Percentiles rank a stretch among this genome's conserved stretches.
phyloP scores from a whole-genome alignment of 192 early-diverging fungal genomes.

The Coemansia sp. region DNA sequence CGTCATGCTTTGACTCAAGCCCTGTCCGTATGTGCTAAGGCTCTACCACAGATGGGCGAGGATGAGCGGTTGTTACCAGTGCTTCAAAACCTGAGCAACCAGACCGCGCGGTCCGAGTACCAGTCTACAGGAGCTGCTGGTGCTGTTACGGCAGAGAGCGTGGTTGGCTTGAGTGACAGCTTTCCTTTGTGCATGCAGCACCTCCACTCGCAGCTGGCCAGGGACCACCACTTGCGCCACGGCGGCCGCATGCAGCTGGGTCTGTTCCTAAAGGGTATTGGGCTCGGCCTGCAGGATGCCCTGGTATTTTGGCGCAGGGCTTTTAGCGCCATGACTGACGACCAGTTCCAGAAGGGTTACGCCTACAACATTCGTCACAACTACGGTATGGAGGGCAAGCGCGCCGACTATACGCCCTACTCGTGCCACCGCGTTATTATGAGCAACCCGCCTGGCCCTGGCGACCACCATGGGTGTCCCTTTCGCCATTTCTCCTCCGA shows the following conservation, averaged over 20 bases:
- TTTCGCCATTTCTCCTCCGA: conserved; percentile 78
- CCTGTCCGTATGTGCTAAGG: conserved; percentile 67
- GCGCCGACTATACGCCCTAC: conserved; percentile 74
- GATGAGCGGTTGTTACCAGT: conserved; percentile 89
- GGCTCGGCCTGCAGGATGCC: conserved; percentile 84
- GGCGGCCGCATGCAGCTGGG: conserved; percentile 86
- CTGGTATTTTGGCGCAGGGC: conserved; percentile 88
- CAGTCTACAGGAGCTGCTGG: conserved; percentile 53
- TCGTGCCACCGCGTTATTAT: conserved; percentile 88
- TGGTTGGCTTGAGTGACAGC: conserved; percentile 64
- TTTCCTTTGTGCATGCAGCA: conserved; percentile 94
- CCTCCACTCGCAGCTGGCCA: conserved; percentile 67
- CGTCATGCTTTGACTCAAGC: conserved; percentile 55
- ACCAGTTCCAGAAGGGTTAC: conserved; percentile 90
- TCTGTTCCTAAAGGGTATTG: conserved; percentile 94
- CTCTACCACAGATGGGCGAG: conserved; percentile 84
- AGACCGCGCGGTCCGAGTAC: conserved; percentile 74
- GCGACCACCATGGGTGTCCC: conserved; percentile 94
- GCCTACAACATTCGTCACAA: conserved; percentile 95
- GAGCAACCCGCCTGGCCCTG: conserved; percentile 69
- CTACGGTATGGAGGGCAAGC: conserved; percentile 92
- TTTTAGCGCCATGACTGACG: conserved; percentile 77
- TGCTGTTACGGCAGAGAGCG: conserved; percentile 61
- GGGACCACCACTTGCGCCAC: conserved; percentile 82
- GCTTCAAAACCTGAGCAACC: conserved; percentile 79